phyloP scores from a whole-genome alignment of 2,329 filamentous ascomycete species.

The Tolypocladium tropicale region DNA sequence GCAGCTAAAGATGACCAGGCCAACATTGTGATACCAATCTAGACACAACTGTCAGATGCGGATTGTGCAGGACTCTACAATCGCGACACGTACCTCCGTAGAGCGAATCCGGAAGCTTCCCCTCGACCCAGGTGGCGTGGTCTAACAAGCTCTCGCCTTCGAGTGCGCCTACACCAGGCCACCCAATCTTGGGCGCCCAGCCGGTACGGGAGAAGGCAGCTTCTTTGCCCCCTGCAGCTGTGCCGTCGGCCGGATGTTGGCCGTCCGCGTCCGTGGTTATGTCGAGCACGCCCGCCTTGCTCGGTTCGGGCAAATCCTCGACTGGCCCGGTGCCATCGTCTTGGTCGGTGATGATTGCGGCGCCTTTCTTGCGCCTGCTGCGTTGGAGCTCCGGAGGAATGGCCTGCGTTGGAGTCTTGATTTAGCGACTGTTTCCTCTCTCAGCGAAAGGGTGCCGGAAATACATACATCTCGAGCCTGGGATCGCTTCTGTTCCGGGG shows the following conservation, averaged over 20 bases:
- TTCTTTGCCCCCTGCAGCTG: slow-evolving; percentile 42
- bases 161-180: slow-evolving; percentile 45
- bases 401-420: slow-evolving; percentile 14
- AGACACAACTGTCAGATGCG: slow-evolving; percentile 6
- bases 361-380: slow-evolving; percentile 39
- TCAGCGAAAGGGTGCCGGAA: slow-evolving; percentile 9
- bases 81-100: slow-evolving; percentile 58
- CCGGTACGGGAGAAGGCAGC: slow-evolving; percentile 48
- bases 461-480: slow-evolving; percentile 62
- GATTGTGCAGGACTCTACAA: not conserved
- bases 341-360: slow-evolving; percentile 69
- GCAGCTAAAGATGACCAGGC: slow-evolving; percentile 87
- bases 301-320: slow-evolving; percentile 69
- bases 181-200: slow-evolving; percentile 82
- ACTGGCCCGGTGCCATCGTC: slow-evolving; percentile 58
- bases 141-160: slow-evolving; percentile 65
- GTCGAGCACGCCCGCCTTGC: slow-evolving; percentile 57
- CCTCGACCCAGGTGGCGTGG: slow-evolving; percentile 80
- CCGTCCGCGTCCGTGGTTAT: slow-evolving; percentile 38
- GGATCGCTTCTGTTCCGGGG: slow-evolving; percentile 71
- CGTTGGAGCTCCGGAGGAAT: slow-evolving; percentile 27
- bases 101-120: slow-evolving; percentile 75
- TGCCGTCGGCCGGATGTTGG: slow-evolving; percentile 36
- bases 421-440: slow-evolving; percentile 1
- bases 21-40: slow-evolving; percentile 99